Evolutionary conservation across 2,329 filamentous ascomycete species (phyloP).

Genomic region (Microcyclospora pomicola): DNA sequence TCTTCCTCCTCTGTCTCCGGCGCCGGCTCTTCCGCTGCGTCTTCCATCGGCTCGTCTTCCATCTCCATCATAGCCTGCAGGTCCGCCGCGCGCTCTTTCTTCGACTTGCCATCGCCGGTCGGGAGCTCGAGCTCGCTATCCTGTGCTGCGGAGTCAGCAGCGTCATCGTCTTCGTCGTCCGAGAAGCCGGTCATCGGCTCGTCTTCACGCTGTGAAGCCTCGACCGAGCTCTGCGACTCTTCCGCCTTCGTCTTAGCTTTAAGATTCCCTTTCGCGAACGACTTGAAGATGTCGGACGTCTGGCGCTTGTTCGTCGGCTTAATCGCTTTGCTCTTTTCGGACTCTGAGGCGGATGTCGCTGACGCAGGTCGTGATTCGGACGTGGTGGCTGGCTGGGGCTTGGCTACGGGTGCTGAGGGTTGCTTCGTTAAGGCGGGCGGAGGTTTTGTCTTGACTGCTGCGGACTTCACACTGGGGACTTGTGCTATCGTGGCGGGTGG

Average conservation of each 20-base stretch:
- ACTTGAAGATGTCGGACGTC: constrained; percentile 57
- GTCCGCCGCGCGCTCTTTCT: constrained; percentile 51
- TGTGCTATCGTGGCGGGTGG: not conserved
- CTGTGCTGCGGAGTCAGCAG: constrained; percentile 39
- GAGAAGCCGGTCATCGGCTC: constrained; percentile 22
- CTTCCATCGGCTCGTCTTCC: constrained; percentile 24
- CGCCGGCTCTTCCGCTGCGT: constrained; percentile 9
- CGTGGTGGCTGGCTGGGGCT: constrained; percentile 6
- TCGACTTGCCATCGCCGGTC: constrained; percentile 26
- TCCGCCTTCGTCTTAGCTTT: constrained; percentile 40
- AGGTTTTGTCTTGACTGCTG: constrained; percentile 11
- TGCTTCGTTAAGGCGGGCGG: constrained; percentile 13
- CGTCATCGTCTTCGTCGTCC: constrained; percentile 45
- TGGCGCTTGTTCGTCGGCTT: constrained; percentile 39
- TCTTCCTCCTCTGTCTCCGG: constrained; percentile 23
- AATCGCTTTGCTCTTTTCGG: constrained; percentile 20
- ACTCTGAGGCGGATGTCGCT: constrained; percentile 11
- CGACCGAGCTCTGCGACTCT: constrained; percentile 24
- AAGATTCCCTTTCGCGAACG: constrained; percentile 51
- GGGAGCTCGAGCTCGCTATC: constrained; percentile 40
- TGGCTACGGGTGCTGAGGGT: constrained; percentile 1
- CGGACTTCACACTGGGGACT: constrained; percentile 1
- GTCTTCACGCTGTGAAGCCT: constrained; percentile 23
- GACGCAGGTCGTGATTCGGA: constrained; percentile 8
- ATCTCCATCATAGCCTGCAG: constrained; percentile 66